These are phyloP conservation scores for Arabis alpina DNA, from an alignment of 345 rosid genomes.

Conservation along the genomic window DNA sequence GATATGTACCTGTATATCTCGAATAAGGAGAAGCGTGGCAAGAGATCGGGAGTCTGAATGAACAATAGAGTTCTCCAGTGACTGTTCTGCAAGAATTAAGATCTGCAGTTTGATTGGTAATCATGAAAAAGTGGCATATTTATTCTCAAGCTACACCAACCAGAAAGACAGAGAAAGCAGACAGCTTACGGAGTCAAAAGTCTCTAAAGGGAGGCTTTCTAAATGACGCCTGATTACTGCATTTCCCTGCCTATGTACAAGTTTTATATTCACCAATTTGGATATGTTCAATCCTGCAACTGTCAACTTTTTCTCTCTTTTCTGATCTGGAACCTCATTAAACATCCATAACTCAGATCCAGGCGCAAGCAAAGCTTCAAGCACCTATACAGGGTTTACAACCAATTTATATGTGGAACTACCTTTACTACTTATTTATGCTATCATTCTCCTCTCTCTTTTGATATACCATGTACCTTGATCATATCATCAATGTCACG, in stretches of 20 bases:
- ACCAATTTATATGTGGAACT: background rate
- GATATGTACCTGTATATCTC: slow-evolving; percentile 79
- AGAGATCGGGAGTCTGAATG: slow-evolving; percentile 95
- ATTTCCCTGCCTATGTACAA: slow-evolving; percentile 84
- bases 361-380: slow-evolving; percentile 85
- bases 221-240: slow-evolving; percentile 86
- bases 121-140: slow-evolving; percentile 25
- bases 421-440: background rate
- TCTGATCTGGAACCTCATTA: slow-evolving; percentile 83
- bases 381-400: slow-evolving; percentile 56
- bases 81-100: slow-evolving; percentile 96
- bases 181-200: slow-evolving; percentile 93
- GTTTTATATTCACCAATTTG: slow-evolving; percentile 63
- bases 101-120: slow-evolving; percentile 77
- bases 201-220: slow-evolving; percentile 83
- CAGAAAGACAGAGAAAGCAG: background rate
- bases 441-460: background rate
- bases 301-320: slow-evolving; percentile 76
- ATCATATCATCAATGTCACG: slow-evolving; percentile 98
- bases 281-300: slow-evolving; percentile 78
- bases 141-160: slow-evolving; percentile 15
- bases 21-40: slow-evolving; percentile 94
- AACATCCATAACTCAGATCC: slow-evolving; percentile 97
- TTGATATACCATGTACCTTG: slow-evolving; percentile 50
- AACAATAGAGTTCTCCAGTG: slow-evolving; percentile 87